Conservation (phyloP, 2,329 filamentous ascomycete genomes). For the Microcyclospora tardicrescens region DNA sequence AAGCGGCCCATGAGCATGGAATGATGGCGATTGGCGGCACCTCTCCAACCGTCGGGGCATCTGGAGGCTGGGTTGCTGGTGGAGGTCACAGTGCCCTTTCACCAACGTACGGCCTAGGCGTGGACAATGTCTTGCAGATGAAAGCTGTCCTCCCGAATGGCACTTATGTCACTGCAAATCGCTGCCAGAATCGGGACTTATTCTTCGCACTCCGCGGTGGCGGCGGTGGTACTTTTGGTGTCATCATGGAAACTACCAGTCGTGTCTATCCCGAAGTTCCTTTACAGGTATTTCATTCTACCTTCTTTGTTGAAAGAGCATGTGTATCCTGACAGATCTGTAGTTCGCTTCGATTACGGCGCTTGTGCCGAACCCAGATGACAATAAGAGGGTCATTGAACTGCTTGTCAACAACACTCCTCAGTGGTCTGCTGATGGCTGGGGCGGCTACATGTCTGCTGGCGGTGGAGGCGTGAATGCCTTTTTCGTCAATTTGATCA, state of each 20-base stretch:
- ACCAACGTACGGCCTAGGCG: constrained; percentile 13
- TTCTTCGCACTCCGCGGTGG: constrained; percentile 40
- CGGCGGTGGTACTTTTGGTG: constrained; percentile 35
- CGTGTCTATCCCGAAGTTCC: constrained; percentile 7
- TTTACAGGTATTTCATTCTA: constrained; percentile 8
- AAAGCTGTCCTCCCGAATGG: constrained; percentile 14
- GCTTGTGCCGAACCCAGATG: constrained; percentile 3
- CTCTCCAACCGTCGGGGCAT: constrained; percentile 11
- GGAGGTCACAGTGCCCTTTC: constrained; percentile 14
- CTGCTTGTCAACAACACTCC: constrained; percentile 6
- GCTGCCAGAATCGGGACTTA: constrained; percentile 34
- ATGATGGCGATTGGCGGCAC: constrained; percentile 13
- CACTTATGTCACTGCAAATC: constrained; percentile 19
- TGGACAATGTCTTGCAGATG: constrained; percentile 13
- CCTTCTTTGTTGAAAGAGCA: too few relatives aligned
- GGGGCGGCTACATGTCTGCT: constrained; percentile 9
- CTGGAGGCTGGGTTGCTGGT: constrained; percentile 17
- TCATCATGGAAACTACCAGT: constrained; percentile 12
- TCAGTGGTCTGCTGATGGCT: constrained; percentile 9
- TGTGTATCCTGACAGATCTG: too few relatives aligned
- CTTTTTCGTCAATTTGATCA: constrained; percentile 5
- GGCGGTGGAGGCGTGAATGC: not conserved
- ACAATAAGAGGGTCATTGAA: constrained; percentile 6
- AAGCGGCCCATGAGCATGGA: constrained; percentile 14
- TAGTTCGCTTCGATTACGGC: too few relatives aligned